These are phyloP conservation scores for Thielaviopsis cerberus DNA, from an alignment of 2,329 filamentous ascomycete species.

Conservation along the genomic window DNA sequence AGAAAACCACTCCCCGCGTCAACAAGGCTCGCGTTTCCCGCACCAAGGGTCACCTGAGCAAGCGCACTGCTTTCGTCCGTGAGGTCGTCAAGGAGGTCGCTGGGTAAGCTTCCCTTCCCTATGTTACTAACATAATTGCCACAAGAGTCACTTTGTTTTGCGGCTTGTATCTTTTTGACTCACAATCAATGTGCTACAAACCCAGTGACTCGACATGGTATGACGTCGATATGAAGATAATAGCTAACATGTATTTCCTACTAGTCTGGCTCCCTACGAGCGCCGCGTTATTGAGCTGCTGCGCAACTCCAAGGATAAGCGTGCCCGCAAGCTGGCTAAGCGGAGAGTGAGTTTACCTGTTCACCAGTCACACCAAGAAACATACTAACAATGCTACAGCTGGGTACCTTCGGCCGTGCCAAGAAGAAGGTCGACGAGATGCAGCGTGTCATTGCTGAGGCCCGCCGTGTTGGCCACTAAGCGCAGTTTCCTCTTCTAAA, in stretches of 20 bases:
- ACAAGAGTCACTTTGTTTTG: not conserved
- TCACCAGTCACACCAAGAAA: too few relatives aligned
- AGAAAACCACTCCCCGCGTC: conserved; percentile 71
- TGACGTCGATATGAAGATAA: not conserved
- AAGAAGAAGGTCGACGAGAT: conserved; percentile 99
- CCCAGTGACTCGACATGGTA: not conserved
- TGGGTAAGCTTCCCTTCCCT: conserved; percentile 43
- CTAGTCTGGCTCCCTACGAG: conserved; percentile 79
- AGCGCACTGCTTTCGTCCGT: conserved; percentile 90
- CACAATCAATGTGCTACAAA: not conserved
- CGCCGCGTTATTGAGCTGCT: conserved; percentile 97
- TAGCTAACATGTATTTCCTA: conserved; percentile 17
- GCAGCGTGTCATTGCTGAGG: conserved; percentile 91
- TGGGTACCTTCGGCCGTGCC: conserved; percentile 95
- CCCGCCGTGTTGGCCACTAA: conserved; percentile 51
- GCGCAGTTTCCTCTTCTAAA: conserved; percentile 13
- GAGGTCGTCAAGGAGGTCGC: conserved; percentile 97
- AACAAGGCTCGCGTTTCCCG: conserved; percentile 61
- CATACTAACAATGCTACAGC: conserved; percentile 30
- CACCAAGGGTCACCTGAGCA: conserved; percentile 90
- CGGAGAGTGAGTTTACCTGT: conserved; percentile 58
- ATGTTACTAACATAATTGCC: not conserved
- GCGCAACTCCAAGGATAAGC: conserved; percentile 98
- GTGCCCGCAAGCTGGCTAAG: conserved; percentile 96
- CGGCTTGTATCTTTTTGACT: not conserved